Conservation (phyloP, 768 basidiomycete genomes). For the Russula virescens region DNA sequence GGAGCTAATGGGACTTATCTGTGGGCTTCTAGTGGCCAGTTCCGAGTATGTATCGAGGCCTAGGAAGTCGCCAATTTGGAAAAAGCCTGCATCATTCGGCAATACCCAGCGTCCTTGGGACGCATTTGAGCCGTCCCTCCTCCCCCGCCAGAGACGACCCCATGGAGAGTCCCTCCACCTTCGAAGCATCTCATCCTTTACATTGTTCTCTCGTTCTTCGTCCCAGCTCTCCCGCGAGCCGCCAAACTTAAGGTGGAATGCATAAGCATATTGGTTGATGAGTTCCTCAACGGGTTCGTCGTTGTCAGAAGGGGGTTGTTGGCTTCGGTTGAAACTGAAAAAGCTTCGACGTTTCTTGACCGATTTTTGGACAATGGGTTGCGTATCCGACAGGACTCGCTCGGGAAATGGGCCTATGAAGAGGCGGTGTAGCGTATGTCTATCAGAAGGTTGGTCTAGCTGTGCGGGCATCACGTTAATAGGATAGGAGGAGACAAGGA, state of each 20-base stretch:
- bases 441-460: slow-evolving; percentile 15
- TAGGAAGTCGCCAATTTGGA: slow-evolving; percentile 72
- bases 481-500: slow-evolving; percentile 9
- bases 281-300: slow-evolving; percentile 40
- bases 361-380: slow-evolving; percentile 10
- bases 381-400: slow-evolving; percentile 40
- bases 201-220: slow-evolving; percentile 43
- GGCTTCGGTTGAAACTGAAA: slow-evolving; percentile 27
- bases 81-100: slow-evolving; percentile 67
- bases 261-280: slow-evolving; percentile 56
- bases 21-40: slow-evolving; percentile 22
- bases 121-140: slow-evolving; percentile 28
- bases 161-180: slow-evolving; percentile 67
- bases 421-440: slow-evolving; percentile 45
- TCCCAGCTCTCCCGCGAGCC: slow-evolving; percentile 65
- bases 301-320: slow-evolving; percentile 27
- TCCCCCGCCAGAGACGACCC: slow-evolving; percentile 38
- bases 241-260: slow-evolving; percentile 58
- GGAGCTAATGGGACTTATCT: not conserved
- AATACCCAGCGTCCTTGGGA: slow-evolving; percentile 24
- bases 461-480: slow-evolving; percentile 9
- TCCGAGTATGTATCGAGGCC: slow-evolving; percentile 57
- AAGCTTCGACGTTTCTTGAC: slow-evolving; percentile 19
- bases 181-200: slow-evolving; percentile 51
- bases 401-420: slow-evolving; percentile 79